A percentile compares a stretch with the other conserved stretches of the same genome.
Conservation (phyloP, 768 basidiomycete species). For the Leccinum olivaceopallidum region DNA sequence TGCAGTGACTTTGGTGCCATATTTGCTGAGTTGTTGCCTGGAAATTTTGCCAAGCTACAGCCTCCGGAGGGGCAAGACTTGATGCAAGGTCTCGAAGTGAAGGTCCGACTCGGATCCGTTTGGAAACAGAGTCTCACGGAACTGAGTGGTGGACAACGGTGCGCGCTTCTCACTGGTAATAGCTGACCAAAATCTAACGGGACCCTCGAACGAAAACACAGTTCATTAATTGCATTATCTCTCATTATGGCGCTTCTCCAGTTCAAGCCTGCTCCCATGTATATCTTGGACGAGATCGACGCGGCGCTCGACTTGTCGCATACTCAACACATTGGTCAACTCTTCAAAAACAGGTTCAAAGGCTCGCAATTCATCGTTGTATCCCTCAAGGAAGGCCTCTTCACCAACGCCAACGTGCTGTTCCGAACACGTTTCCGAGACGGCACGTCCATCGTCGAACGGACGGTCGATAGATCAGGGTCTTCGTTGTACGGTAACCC, state of each 20-base stretch:
- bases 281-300: conserved; percentile 99
- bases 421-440: conserved; percentile 94
- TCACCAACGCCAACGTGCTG: conserved; percentile 95
- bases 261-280: conserved; percentile 99
- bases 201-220: conserved; percentile 32
- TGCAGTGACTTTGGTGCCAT: conserved; percentile 92
- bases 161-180: conserved; percentile 23
- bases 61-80: conserved; percentile 93
- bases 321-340: conserved; percentile 95
- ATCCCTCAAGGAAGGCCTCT: conserved; percentile 93
- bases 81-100: conserved; percentile 95
- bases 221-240: conserved; percentile 95
- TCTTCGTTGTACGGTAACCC: conserved; percentile 41
- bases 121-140: conserved; percentile 99
- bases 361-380: conserved; percentile 99
- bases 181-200: neutral
- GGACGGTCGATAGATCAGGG: conserved; percentile 66
- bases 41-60: conserved; percentile 94
- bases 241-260: conserved; percentile 99
- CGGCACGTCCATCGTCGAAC: conserved; percentile 88
- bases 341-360: conserved; percentile 97
- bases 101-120: conserved; percentile 89
- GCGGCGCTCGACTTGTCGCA: conserved; percentile 95
- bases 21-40: conserved; percentile 92
- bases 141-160: conserved; percentile 96